A percentile compares a stretch with the other conserved stretches of the same genome.
Evolutionary conservation across 2,329 filamentous ascomycete species (phyloP).

Genomic region (Cladophialophora yegresii): DNA sequence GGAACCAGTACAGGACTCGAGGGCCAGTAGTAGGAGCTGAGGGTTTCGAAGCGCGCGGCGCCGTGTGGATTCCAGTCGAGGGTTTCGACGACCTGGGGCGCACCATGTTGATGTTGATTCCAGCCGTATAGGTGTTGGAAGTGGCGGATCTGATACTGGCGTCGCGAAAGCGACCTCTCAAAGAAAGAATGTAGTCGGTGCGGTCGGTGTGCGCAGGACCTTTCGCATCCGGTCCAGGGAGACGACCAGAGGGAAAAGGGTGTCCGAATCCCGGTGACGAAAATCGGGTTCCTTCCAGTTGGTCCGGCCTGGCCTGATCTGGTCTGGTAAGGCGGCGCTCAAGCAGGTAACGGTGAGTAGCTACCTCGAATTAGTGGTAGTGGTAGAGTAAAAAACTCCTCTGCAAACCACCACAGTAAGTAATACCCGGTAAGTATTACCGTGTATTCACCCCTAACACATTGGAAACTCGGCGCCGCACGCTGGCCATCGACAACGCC

Average conservation of each 20-base stretch:
- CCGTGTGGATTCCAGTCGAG: neutral
- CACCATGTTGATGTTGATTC: neutral
- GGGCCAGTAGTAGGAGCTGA: conserved; percentile 42
- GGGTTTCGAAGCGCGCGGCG: neutral
- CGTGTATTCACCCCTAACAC: neutral
- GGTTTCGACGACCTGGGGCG: neutral
- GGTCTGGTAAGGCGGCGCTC: neutral
- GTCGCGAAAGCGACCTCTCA: neutral
- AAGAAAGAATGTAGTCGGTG: neutral
- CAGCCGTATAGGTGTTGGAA: too few relatives aligned
- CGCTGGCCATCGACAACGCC: neutral
- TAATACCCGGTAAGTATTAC: too few relatives aligned
- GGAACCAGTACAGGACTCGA: conserved; percentile 74
- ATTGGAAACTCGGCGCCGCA: too few relatives aligned
- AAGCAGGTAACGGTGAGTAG: neutral
- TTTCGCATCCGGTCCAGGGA: neutral
- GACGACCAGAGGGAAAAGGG: neutral
- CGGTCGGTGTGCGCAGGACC: neutral
- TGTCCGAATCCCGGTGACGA: neutral
- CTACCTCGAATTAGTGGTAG: too few relatives aligned
- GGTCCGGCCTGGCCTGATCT: neutral
- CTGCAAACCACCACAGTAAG: too few relatives aligned
- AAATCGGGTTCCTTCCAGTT: too few relatives aligned
- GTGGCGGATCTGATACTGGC: too few relatives aligned
- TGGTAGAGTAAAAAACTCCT: neutral